phyloP scores from a whole-genome alignment of 176 grass and related monocot species.

The Eremochloa ophiuroides region DNA sequence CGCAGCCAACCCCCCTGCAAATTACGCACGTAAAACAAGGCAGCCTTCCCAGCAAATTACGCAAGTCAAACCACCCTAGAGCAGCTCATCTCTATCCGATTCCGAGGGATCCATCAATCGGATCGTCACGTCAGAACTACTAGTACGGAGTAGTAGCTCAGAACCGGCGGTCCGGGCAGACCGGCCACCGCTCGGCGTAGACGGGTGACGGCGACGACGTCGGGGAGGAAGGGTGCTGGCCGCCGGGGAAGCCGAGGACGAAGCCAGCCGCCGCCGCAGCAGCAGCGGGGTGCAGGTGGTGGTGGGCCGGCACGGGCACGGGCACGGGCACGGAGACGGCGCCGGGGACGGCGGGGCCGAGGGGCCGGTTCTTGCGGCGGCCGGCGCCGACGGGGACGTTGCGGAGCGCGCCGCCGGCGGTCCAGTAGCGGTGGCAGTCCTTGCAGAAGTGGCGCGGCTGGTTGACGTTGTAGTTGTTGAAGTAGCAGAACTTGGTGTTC shows the following conservation, averaged over 20 bases:
- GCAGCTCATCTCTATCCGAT: background rate
- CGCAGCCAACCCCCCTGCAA: too few relatives aligned
- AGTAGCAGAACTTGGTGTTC: constrained; percentile 79
- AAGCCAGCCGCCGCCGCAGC: constrained; percentile 18
- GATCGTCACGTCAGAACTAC: constrained; percentile 2
- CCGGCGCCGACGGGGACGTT: constrained; percentile 79
- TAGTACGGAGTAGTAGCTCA: background rate
- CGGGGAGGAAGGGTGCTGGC: background rate
- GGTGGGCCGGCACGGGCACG: background rate
- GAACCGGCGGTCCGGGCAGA: constrained; percentile 39
- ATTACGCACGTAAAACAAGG: too few relatives aligned
- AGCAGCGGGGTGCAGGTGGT: background rate
- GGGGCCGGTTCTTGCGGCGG: constrained; percentile 50
- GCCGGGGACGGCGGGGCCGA: constrained; percentile 1
- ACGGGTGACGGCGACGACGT: constrained; percentile 23
- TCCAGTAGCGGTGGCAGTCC: constrained; percentile 93
- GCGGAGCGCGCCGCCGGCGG: constrained; percentile 75
- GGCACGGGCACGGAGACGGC: background rate
- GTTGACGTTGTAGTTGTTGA: constrained; percentile 77
- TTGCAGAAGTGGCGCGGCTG: constrained; percentile 91
- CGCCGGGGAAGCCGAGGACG: constrained; percentile 43
- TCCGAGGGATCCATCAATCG: background rate
- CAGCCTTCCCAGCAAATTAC: background rate
- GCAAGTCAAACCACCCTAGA: constrained; percentile 21
- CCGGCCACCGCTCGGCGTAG: constrained; percentile 44